phyloP scores from a whole-genome alignment of 371 early-diverging fungal species.

The Rhizopus sp. region DNA sequence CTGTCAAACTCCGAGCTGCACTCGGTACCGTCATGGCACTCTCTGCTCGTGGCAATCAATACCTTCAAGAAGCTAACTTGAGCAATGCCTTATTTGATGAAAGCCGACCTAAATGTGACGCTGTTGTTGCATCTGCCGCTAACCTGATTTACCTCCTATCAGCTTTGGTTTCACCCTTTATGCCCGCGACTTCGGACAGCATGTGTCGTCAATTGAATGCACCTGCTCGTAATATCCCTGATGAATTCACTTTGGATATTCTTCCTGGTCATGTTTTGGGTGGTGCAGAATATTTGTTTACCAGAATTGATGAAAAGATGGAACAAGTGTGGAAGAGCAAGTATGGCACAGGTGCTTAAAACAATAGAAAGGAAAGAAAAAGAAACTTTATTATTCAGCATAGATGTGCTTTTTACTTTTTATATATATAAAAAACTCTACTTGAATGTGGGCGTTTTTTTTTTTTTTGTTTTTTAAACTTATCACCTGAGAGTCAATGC shows the following conservation, averaged over 20 bases:
- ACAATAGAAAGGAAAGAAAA: background rate
- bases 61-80: constrained; percentile 91
- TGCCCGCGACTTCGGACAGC: constrained; percentile 85
- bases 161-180: constrained; percentile 90
- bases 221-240: constrained; percentile 76
- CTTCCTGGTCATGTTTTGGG: constrained; percentile 83
- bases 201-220: constrained; percentile 84
- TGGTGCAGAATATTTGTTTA: constrained; percentile 90
- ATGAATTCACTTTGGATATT: constrained; percentile 72
- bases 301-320: constrained; percentile 81
- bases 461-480: constrained; percentile 2
- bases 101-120: constrained; percentile 79
- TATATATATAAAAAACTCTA: background rate
- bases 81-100: constrained; percentile 86
- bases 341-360: constrained; percentile 65
- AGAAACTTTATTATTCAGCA: background rate
- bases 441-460: background rate
- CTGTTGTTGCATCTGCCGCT: constrained; percentile 80
- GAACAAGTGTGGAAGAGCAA: constrained; percentile 67
- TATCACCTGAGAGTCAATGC: too few species aligned
- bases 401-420: background rate
- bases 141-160: constrained; percentile 91
- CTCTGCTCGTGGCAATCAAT: constrained; percentile 93
- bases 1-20: constrained; percentile 86
- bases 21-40: constrained; percentile 91